Conservation (phyloP, 2,329 filamentous ascomycete genomes). For the Magnaporthales sp. region DNA sequence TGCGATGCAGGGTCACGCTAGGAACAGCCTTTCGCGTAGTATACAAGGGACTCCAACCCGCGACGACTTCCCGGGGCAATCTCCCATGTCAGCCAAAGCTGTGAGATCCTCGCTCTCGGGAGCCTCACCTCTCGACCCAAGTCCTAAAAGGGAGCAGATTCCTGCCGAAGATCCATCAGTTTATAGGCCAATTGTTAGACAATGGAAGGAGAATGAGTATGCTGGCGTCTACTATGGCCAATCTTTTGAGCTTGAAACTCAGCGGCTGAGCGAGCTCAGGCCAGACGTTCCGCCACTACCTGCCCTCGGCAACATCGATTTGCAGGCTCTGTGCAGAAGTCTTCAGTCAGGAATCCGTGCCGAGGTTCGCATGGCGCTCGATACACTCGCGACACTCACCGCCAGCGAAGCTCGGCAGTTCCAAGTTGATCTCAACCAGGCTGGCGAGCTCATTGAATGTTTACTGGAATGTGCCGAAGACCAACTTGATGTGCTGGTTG, state of each 20-base stretch:
- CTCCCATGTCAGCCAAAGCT: conserved; percentile 32
- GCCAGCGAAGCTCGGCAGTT: conserved; percentile 57
- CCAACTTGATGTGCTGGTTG: conserved; percentile 74
- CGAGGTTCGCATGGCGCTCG: conserved; percentile 83
- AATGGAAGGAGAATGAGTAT: background rate
- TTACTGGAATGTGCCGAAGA: conserved; percentile 87
- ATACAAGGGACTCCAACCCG: conserved; percentile 34
- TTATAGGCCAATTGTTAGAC: background rate
- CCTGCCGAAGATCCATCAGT: conserved; percentile 8
- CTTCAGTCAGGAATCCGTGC: conserved; percentile 82
- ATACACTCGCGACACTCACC: conserved; percentile 64
- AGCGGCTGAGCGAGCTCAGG: background rate
- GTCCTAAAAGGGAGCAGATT: conserved; percentile 19
- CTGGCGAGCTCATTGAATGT: conserved; percentile 82
- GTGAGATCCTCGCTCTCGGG: conserved; percentile 10
- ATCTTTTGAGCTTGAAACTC: background rate
- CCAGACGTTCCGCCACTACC: conserved; percentile 66
- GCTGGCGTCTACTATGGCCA: background rate
- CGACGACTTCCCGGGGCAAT: conserved; percentile 33
- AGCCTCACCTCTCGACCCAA: conserved; percentile 23
- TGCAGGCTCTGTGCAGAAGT: conserved; percentile 81
- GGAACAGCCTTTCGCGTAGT: conserved; percentile 42
- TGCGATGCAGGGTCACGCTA: conserved; percentile 33
- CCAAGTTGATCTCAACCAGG: conserved; percentile 58
- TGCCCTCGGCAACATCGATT: conserved; percentile 82